phyloP scores from a whole-genome alignment of 805 yeast genomes.

The Lachancea sp. region DNA sequence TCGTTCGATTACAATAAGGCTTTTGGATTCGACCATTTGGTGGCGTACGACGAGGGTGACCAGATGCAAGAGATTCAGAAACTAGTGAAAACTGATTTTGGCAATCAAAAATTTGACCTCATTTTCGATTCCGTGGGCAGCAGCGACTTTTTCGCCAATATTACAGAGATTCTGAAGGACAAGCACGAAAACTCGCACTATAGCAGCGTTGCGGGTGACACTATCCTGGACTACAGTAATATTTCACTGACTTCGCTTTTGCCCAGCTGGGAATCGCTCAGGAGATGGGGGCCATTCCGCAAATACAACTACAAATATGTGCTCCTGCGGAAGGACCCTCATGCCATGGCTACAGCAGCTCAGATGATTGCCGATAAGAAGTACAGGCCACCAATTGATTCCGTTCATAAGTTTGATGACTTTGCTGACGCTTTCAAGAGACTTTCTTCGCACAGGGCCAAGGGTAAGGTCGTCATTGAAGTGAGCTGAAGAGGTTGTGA shows the following conservation, averaged over 20 bases:
- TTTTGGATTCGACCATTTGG: conserved; percentile 51
- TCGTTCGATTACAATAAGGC: conserved; percentile 40
- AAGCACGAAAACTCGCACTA: conserved; percentile 43
- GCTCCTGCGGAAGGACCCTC: conserved; percentile 8
- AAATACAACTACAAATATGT: conserved; percentile 28
- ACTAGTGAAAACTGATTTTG: conserved; percentile 23
- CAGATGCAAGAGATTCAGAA: conserved; percentile 33
- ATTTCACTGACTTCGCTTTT: conserved; percentile 7
- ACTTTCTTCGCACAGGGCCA: conserved; percentile 41
- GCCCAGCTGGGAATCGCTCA: conserved; percentile 11
- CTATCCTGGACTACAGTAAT: conserved; percentile 27
- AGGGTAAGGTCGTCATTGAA: conserved; percentile 54
- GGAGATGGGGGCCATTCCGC: conserved; percentile 22
- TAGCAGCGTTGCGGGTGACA: conserved; percentile 53
- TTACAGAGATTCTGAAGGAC: conserved; percentile 41
- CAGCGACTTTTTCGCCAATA: conserved; percentile 39
- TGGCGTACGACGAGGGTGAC: conserved; percentile 48
- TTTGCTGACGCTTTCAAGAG: conserved; percentile 45
- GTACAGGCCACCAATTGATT: conserved; percentile 46
- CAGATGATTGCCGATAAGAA: conserved; percentile 25
- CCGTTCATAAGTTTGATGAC: conserved; percentile 44
- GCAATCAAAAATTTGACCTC: conserved; percentile 47
- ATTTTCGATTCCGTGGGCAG: conserved; percentile 65
- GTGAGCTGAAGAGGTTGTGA: not conserved
- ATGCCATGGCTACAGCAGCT: conserved; percentile 19